Evolutionary conservation across 257 asterid species (phyloP).

Genomic region (Orobanche coerulescens): DNA sequence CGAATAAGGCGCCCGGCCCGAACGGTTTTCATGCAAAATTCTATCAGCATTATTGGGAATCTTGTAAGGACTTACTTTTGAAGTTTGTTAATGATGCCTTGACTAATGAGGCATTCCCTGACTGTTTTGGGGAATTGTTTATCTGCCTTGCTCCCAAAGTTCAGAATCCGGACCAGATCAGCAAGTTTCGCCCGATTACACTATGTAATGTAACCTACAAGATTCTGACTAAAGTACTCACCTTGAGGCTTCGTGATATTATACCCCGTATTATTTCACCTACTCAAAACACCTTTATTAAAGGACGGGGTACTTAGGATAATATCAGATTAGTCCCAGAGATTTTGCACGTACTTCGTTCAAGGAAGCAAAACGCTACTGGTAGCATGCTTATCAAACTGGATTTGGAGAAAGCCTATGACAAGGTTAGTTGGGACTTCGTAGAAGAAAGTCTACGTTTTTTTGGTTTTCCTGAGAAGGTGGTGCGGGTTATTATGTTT

Average conservation of each 20-base stretch:
- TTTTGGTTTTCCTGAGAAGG: neutral
- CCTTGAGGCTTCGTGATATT: no score
- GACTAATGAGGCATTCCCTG: neutral
- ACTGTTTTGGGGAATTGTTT: neutral
- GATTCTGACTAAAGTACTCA: no score
- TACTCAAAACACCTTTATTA: no score
- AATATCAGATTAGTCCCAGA: no score
- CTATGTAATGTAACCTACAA: no score
- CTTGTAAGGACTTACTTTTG: neutral
- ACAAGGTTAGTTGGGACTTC: neutral
- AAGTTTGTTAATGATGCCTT: neutral
- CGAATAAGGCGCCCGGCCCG: neutral
- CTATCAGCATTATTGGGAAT: neutral
- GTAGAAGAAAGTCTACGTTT: neutral
- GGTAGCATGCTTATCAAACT: neutral
- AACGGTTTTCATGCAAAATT: neutral
- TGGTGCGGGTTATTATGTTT: neutral
- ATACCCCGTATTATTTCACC: no score
- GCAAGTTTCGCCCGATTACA: no score
- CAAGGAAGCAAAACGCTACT: neutral
- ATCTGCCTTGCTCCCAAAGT: neutral
- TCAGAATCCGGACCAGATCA: neutral
- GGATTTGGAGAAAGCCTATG: no score
- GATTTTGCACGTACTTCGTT: neutral
- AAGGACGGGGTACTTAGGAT: no score